phyloP scores from a whole-genome alignment of 2,329 filamentous ascomycete species.

The Stachybotrys chartarum region DNA sequence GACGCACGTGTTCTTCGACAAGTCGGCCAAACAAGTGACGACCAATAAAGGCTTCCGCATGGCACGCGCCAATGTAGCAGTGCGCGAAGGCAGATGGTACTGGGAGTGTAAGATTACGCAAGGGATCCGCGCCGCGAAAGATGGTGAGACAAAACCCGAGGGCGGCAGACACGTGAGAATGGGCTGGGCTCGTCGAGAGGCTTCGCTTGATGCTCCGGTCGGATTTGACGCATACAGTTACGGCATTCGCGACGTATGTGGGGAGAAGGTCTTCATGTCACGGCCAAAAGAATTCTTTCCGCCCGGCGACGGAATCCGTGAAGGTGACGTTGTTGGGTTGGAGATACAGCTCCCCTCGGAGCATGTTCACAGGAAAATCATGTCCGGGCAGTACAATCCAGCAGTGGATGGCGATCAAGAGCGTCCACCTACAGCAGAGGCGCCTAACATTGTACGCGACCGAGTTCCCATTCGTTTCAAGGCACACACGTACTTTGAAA shows the following conservation, averaged over 20 bases:
- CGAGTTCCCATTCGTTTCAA: conserved; percentile 93
- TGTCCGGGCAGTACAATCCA: conserved; percentile 81
- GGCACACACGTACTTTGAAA: conserved; percentile 87
- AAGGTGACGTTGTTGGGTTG: conserved; percentile 90
- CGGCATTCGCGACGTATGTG: conserved; percentile 79
- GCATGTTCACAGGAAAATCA: conserved; percentile 78
- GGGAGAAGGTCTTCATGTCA: conserved; percentile 90
- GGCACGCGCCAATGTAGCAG: conserved; percentile 82
- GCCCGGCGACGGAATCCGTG: conserved; percentile 68
- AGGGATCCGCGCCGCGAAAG: conserved; percentile 48
- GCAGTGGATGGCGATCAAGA: conserved; percentile 65
- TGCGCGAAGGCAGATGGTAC: conserved; percentile 84
- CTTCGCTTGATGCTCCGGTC: conserved; percentile 74
- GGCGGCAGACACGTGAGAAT: conserved; percentile 66
- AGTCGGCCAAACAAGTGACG: conserved; percentile 67
- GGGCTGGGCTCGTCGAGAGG: conserved; percentile 78
- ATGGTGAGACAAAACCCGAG: conserved; percentile 34
- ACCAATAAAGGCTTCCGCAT: conserved; percentile 92
- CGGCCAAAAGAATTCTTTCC: conserved; percentile 86
- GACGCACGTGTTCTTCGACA: conserved; percentile 75
- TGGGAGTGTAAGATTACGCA: conserved; percentile 88
- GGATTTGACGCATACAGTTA: conserved; percentile 93
- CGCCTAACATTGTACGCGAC: conserved; percentile 83
- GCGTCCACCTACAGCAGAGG: conserved; percentile 44
- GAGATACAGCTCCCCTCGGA: conserved; percentile 88